Percentiles rank a stretch among this genome's conserved stretches.
These are phyloP conservation scores for Pseudomassariella vexata DNA, from an alignment of 2,329 filamentous ascomycete genomes.

Conservation along the genomic window DNA sequence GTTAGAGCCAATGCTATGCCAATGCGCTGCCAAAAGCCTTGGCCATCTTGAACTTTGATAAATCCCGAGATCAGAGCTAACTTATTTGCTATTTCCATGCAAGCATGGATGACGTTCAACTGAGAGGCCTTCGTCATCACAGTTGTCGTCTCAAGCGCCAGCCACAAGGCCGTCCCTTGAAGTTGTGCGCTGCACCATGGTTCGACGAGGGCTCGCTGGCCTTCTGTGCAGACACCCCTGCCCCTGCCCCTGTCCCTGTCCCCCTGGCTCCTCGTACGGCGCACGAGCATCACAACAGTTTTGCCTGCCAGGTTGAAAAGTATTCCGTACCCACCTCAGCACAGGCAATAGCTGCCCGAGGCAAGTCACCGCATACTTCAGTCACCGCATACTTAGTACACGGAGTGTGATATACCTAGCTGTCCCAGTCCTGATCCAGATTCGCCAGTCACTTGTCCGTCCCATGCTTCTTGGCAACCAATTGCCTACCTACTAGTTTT, in stretches of 20 bases:
- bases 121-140: too few relatives aligned
- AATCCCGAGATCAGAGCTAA: too few relatives aligned
- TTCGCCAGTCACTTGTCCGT: conserved; percentile 18
- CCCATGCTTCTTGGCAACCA: conserved; percentile 15
- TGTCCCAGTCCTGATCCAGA: conserved; percentile 15
- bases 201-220: too few relatives aligned
- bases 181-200: too few relatives aligned
- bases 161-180: not conserved
- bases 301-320: conserved; percentile 15
- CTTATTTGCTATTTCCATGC: too few relatives aligned
- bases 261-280: conserved; percentile 10
- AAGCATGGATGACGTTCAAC: too few relatives aligned
- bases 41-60: too few relatives aligned
- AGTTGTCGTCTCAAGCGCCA: conserved; percentile 5
- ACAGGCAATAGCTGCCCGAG: conserved; percentile 10
- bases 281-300: conserved; percentile 23
- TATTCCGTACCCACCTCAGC: conserved; percentile 21
- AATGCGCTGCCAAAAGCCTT: too few relatives aligned
- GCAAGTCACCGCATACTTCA: conserved; percentile 4
- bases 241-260: conserved; percentile 10
- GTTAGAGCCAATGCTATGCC: too few relatives aligned
- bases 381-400: conserved; percentile 3
- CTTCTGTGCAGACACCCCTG: conserved; percentile 14
- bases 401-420: conserved; percentile 22
- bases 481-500: conserved; percentile 7